A percentile compares a stretch with the other conserved stretches of the same genome.
phyloP scores from a whole-genome alignment of 2,329 filamentous ascomycete genomes.

The Pestalotiopsis sp. region DNA sequence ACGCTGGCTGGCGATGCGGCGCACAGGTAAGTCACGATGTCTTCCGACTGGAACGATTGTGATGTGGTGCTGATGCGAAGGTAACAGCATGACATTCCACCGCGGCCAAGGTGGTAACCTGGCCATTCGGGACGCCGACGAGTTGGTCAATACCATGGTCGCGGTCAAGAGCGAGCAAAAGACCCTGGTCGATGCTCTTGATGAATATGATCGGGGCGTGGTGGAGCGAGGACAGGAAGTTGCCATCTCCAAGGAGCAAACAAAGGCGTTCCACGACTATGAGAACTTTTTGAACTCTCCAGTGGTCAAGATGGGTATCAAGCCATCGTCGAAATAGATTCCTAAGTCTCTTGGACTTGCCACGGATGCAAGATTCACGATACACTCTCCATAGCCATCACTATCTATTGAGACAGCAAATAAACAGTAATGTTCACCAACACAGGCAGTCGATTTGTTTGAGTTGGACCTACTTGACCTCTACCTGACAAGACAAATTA shows the following conservation, averaged over 20 bases:
- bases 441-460: no score
- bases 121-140: slow-evolving; percentile 4
- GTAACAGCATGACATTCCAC: background rate
- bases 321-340: slow-evolving; percentile 5
- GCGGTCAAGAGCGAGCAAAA: slow-evolving; percentile 9
- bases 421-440: no score
- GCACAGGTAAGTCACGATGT: background rate
- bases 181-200: slow-evolving; percentile 13
- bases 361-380: background rate
- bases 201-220: slow-evolving; percentile 15
- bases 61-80: background rate
- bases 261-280: slow-evolving; percentile 17
- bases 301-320: slow-evolving; percentile 17
- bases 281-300: slow-evolving; percentile 18
- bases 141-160: slow-evolving; percentile 17
- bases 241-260: slow-evolving; percentile 15
- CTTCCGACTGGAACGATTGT: background rate
- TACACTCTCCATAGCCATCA: no score
- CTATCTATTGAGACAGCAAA: no score
- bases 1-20: slow-evolving; percentile 7
- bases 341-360: background rate
- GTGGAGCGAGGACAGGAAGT: slow-evolving; percentile 17
- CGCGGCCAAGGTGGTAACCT: slow-evolving; percentile 5
- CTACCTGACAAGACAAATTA: no score
- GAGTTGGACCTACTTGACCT: no score